Conservation (phyloP, 805 yeast species). For the Ogataea nonfermentans region DNA sequence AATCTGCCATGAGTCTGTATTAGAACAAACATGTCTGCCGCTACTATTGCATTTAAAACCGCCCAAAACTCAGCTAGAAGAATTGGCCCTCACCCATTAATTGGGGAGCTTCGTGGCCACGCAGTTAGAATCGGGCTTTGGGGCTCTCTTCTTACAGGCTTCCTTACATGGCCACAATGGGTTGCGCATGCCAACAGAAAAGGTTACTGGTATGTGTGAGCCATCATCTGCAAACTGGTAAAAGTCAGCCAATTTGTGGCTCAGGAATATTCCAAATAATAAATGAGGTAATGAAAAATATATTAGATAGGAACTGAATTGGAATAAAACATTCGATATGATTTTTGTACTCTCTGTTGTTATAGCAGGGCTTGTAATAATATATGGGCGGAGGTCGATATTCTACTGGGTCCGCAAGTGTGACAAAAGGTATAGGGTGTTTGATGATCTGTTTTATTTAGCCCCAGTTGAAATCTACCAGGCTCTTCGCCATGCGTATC, state of each 20-base stretch:
- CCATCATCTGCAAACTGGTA: background rate
- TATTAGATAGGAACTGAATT: no score
- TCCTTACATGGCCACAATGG: conserved; percentile 33
- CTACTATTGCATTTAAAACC: conserved; percentile 17
- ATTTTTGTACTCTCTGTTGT: background rate
- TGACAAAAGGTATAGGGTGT: conserved; percentile 44
- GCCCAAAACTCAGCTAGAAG: conserved; percentile 22
- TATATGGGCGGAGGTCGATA: background rate
- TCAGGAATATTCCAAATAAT: no score
- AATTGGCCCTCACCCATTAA: conserved; percentile 35
- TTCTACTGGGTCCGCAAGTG: conserved; percentile 1
- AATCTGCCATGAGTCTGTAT: no score
- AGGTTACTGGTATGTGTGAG: conserved; percentile 29
- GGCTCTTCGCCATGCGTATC: conserved; percentile 42
- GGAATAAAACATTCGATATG: background rate
- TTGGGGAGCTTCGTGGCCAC: conserved; percentile 26
- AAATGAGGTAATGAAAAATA: no score
- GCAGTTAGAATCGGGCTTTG: conserved; percentile 29
- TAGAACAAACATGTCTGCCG: conserved; percentile 17
- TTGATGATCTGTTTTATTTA: conserved; percentile 51
- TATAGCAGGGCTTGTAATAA: background rate
- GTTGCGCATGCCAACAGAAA: conserved; percentile 22
- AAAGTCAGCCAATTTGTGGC: no score
- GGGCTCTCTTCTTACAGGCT: conserved; percentile 26
- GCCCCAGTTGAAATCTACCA: conserved; percentile 42